Evolutionary conservation across 1,139 yeast genomes (phyloP), one percentile per base, ranked within the genome.

Genomic region (Geotrichum cucujoidarum): DNA sequence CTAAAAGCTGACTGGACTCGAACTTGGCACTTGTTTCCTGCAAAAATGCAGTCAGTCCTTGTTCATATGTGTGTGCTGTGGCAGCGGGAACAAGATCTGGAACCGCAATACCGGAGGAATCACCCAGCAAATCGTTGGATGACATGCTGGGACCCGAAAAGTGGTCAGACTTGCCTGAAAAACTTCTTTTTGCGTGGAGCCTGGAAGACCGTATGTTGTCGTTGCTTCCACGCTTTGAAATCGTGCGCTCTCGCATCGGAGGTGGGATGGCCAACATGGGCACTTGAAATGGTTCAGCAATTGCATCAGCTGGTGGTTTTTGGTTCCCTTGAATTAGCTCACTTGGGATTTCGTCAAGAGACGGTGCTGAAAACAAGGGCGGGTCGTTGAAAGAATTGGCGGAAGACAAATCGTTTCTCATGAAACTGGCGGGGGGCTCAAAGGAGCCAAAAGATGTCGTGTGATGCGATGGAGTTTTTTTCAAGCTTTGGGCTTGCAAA

Each of bases 231-330:
- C 46, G 32, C 33, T 42, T 46, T 2, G 42, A 22, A 16, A 46
- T 14, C 8, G 41, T 32, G 5, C 45, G 29, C 18, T 42, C 45
- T 8, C 37, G 41, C 49, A 41, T 37, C 5, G 46, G 46, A 13
- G 46, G 46, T 14, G 46, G 49, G 4, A 45, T 45, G 4, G 45
- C 45, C 20, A 45, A 18, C 10, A 33, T 2, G 2, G 49, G 49
- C 11, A 40, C 43, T 2, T 34, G 14, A 31, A 40, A 40, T 13
- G 33, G 21, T n/a, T 33, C n/a, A 10, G 39, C 10, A 14, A n/a
- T 17, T 8, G 5, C 10, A 13, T 24, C 32, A 38, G 13, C n/a
- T 4, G 21, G 4, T 3, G 38, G 38, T 11, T 8, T 20, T 2
- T 16, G 22, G 11, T 10, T 16, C 10, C 18, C 17, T 3, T 21